These are phyloP conservation scores for Trichomonas vaginalis DNA, from an alignment of 208 protist species.

Conservation along the genomic window DNA sequence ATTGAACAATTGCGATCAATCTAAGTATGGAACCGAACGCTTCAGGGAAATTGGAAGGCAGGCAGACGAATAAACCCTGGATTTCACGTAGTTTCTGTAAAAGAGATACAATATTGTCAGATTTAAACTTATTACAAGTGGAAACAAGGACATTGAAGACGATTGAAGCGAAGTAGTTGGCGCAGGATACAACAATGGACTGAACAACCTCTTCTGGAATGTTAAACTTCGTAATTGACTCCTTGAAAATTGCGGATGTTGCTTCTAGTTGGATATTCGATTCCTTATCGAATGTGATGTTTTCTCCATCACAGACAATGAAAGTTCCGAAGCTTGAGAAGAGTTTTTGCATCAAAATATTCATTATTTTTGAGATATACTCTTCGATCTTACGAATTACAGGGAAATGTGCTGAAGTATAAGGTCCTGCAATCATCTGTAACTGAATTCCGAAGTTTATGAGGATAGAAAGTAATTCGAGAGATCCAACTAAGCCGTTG, in stretches of 20 bases:
- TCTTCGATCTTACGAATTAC: neutral
- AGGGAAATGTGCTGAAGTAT: neutral
- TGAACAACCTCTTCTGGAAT: neutral
- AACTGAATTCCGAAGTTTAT: neutral
- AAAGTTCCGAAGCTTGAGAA: neutral
- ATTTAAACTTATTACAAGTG: neutral
- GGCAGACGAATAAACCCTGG: neutral
- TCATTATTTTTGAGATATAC: neutral
- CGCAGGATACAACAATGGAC: neutral
- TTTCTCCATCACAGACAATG: neutral
- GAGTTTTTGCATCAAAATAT: neutral
- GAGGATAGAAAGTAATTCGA: neutral
- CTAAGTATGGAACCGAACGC: neutral
- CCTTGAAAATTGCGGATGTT: neutral
- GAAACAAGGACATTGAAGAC: neutral
- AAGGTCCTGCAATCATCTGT: neutral
- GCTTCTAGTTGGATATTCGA: neutral
- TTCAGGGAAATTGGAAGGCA: neutral
- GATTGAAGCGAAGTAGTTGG: neutral
- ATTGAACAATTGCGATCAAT: neutral
- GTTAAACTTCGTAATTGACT: neutral
- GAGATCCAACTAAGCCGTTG: neutral
- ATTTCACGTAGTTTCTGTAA: neutral
- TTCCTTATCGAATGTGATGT: neutral
- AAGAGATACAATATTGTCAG: neutral